phyloP scores from a whole-genome alignment of 1,284 basidiomycete genomes.

The Garcileccinum viscosum region DNA sequence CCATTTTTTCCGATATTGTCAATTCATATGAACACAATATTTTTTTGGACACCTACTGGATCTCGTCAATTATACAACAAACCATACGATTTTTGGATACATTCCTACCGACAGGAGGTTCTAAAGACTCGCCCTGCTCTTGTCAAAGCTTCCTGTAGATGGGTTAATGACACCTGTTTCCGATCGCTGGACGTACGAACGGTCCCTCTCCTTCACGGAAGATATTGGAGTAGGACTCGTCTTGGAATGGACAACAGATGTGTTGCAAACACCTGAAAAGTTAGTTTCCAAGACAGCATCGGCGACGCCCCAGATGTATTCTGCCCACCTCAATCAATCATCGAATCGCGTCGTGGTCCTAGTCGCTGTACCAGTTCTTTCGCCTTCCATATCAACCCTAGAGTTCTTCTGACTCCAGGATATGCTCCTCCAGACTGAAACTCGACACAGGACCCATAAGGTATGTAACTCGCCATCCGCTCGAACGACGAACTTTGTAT shows the following conservation, averaged over 20 bases:
- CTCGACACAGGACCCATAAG: not conserved
- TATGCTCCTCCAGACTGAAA: not conserved
- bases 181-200: too few relatives aligned
- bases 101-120: too few relatives aligned
- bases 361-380: not conserved
- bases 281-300: not conserved
- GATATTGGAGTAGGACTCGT: not conserved
- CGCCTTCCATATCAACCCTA: not conserved
- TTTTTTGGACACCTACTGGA: too few relatives aligned
- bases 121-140: too few relatives aligned
- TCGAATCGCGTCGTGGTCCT: not conserved
- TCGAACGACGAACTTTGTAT: not conserved
- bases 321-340: not conserved
- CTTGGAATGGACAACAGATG: not conserved
- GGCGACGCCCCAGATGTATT: not conserved
- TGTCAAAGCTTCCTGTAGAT: too few relatives aligned
- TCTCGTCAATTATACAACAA: too few relatives aligned
- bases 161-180: too few relatives aligned
- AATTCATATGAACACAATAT: too few relatives aligned
- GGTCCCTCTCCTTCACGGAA: not conserved
- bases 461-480: not conserved
- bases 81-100: too few relatives aligned
- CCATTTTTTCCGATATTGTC: too few relatives aligned
- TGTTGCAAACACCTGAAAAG: not conserved
- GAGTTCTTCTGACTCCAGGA: not conserved